Base-by-base conservation (phyloP, 352 stramenopile genomes). In the Phytopythium chamaehyphon region DNA sequence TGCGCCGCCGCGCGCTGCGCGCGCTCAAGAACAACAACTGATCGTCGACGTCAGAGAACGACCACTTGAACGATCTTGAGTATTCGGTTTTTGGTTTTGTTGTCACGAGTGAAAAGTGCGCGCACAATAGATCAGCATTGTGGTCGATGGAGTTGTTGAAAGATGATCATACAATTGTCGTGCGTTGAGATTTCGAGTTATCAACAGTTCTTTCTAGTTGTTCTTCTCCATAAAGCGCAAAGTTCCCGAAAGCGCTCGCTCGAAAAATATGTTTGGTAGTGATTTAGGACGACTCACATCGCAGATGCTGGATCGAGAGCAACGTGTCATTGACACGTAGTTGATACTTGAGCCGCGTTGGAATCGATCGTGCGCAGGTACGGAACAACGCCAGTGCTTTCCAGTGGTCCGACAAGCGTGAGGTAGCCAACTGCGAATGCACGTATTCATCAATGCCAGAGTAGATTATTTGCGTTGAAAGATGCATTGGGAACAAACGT, bases 371-470 rank as follows among this genome's bases (percentile, higher is more conserved):
- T 40, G 51, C 48, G 37, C 71, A 83, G 39, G 61, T 69, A 8
- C 76, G 73, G 38, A 88, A 88, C 35, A 55, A 72, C 11, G 40
- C 45, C 1, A 90, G 56, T 2, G 76, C 76, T 15, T 54, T 64
- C 73, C 73, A 85, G 40, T 73, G 56, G 4, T 85, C 59, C 0
- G 65, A 33, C 26, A 53, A 55, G 9, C 47, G 43, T 18, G 60
- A 69, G 26, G 43, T 65, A 40, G 75, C 57, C 22, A 86, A 61
- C 78, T 90, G 52, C 39, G 18, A 18, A 5, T 14, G 40, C 48
- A 19, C 36, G 22, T 51, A 47, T 28, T 18, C 4, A 44, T 21
- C 6, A 33, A 43, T 28, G 44, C 12, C 3, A 45, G 18, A 15
- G 9, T 22, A 2, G 12, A 0, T 1, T 6, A 37, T 1, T 1